Percentiles rank a stretch among this genome's conserved stretches.
phyloP scores from a whole-genome alignment of 805 yeast genomes.

The Starmerella davenportii region DNA sequence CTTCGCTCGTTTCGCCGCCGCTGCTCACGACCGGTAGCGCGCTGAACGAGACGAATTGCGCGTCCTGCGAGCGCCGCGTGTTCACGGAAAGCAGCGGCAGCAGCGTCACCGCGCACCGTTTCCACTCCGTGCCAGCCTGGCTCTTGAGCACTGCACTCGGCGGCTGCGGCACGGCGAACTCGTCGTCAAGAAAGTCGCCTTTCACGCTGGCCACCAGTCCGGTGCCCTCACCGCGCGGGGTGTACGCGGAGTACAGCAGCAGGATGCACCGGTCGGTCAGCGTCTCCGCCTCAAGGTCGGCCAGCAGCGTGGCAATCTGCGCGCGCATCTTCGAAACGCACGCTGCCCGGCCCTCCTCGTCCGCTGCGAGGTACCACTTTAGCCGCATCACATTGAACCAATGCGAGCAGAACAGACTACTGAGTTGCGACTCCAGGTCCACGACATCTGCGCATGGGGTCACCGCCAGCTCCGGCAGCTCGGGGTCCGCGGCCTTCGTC shows the following conservation, averaged over 20 bases:
- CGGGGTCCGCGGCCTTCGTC: not conserved
- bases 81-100: conserved; percentile 10
- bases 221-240: not conserved
- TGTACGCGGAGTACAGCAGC: conserved; percentile 2
- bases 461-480: not conserved
- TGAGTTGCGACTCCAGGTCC: not conserved
- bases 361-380: conserved; percentile 2
- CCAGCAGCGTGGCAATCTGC: conserved; percentile 1
- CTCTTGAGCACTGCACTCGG: conserved; percentile 1
- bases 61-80: conserved; percentile 6
- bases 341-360: not conserved
- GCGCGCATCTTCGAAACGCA: conserved; percentile 2
- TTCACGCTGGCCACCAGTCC: not conserved
- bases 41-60: conserved; percentile 2
- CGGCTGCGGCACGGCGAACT: not conserved
- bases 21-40: not conserved
- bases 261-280: conserved; percentile 4
- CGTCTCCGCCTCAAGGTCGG: not conserved
- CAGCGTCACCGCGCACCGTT: conserved; percentile 12
- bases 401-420: conserved; percentile 1
- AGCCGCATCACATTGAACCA: conserved; percentile 5
- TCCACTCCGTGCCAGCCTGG: conserved; percentile 8
- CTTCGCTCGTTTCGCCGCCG: not conserved
- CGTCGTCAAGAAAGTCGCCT: conserved; percentile 6
- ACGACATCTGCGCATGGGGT: not conserved